Evolutionary conservation across 192 early-diverging fungal species (phyloP).

Genomic region (Rhizoclosmatium globosum): DNA sequence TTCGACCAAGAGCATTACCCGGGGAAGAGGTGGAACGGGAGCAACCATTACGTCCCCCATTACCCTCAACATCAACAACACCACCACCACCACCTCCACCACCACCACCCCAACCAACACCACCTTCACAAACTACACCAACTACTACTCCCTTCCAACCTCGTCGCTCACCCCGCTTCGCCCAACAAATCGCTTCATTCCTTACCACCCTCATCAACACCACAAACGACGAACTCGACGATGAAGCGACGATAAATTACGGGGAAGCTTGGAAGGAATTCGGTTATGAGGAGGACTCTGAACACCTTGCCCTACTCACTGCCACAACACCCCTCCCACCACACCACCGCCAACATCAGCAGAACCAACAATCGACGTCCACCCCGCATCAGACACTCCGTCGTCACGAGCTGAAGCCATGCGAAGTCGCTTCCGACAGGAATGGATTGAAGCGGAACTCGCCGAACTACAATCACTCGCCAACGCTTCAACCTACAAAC

Average conservation of each 20-base stretch:
- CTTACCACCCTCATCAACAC: not conserved
- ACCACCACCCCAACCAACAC: too few species aligned
- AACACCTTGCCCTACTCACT: not conserved
- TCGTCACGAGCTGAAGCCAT: not conserved
- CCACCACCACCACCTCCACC: too few species aligned
- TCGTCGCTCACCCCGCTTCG: too few species aligned
- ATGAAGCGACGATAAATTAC: too few species aligned
- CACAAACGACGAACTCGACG: not conserved
- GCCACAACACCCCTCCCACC: not conserved
- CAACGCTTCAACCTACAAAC: not conserved
- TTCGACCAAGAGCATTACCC: too few species aligned
- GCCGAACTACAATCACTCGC: not conserved
- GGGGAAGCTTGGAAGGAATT: not conserved
- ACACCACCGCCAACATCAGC: not conserved
- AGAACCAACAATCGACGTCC: not conserved
- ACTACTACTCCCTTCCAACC: too few species aligned
- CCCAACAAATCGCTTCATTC: too few species aligned
- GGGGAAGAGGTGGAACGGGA: too few species aligned
- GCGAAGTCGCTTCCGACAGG: too few species aligned
- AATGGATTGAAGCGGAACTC: constrained; percentile 1
- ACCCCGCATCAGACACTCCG: not conserved
- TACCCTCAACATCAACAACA: too few species aligned
- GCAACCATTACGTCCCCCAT: too few species aligned
- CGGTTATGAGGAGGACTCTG: not conserved
- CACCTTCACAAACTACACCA: too few species aligned